Evolutionary conservation across 2,329 filamentous ascomycete genomes (phyloP), one percentile per base, ranked within the genome.

Genomic region (Aspergillus felis): DNA sequence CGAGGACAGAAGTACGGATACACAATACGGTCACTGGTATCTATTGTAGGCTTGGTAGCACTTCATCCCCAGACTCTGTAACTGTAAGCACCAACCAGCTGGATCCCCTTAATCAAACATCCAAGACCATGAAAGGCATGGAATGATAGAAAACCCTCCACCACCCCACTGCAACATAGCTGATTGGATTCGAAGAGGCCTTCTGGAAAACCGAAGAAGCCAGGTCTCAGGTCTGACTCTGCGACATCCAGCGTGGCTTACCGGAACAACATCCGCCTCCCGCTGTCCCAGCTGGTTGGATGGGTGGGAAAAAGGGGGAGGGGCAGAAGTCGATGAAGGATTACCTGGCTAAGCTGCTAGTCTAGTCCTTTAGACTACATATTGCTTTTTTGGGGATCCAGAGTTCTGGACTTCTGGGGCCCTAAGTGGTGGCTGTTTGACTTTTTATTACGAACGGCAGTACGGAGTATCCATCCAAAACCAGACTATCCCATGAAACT

Each of bases 241-340:
- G 53, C 46, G 54, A 57, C 61, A 54, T 42, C 55, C 57, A 53
- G 55, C 25, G 42, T 51, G 56, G 41, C 12, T 29, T n/a, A 38
- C 29, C 20, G 20, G 28, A 52, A 55, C 57, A 59, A 58, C 57
- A 49, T 50, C 52, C 32, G 22, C 48, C 20, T 44, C 24, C 51
- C 57, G 17, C 17, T 12, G 44, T 27, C 44, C 44, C 44, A 47
- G 44, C 44, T 47, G 44, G 44, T 47, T 47, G 54, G 59, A 54
- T 53, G 17, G 6, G 29, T 51, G 57, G 54, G 54, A 58, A 60
- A 57, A 54, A 57, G 57, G 59, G 57, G 59, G 59, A 57, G 61
- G 48, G 38, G 38, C 25, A 27, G 20, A 47, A 7, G 22, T 24
- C 9, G 22, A 24, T 24, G 9, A 22, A 46, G 20, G n/a, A 46